These are phyloP conservation scores for Phytopythium montanum DNA, from an alignment of 352 stramenopile genomes.

Conservation along the genomic window DNA sequence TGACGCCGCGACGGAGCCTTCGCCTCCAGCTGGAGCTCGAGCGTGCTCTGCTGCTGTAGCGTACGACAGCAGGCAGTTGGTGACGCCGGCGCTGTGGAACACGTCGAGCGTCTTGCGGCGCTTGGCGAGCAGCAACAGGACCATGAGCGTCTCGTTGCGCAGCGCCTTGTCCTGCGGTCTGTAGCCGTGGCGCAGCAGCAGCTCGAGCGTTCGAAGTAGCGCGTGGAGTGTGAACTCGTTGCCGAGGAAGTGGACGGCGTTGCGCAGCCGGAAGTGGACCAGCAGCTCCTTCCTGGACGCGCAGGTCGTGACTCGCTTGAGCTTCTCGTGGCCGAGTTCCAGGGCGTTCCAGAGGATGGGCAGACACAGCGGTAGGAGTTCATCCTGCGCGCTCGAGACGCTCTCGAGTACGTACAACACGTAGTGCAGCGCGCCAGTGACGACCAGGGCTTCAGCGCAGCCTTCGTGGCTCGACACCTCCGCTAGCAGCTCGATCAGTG, in stretches of 20 bases:
- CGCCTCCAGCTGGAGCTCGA: slow-evolving; percentile 10
- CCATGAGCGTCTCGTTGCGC: slow-evolving; percentile 72
- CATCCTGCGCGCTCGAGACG: slow-evolving; percentile 53
- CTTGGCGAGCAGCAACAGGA: slow-evolving; percentile 55
- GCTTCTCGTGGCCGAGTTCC: slow-evolving; percentile 58
- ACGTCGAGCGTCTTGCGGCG: slow-evolving; percentile 40
- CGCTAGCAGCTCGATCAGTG: slow-evolving; percentile 55
- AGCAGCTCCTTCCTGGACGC: slow-evolving; percentile 53
- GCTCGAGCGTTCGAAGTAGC: slow-evolving; percentile 52
- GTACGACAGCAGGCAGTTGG: slow-evolving; percentile 57
- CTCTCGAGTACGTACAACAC: slow-evolving; percentile 59
- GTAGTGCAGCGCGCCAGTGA: slow-evolving; percentile 59
- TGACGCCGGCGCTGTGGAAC: slow-evolving; percentile 60
- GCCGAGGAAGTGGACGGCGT: slow-evolving; percentile 57
- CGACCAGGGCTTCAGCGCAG: slow-evolving; percentile 65
- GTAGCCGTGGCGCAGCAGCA: slow-evolving; percentile 54
- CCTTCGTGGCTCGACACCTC: slow-evolving; percentile 65
- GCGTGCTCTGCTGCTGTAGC: slow-evolving; percentile 48
- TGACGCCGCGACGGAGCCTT: slow-evolving; percentile 14
- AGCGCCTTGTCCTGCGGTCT: slow-evolving; percentile 77
- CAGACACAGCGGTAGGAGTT: slow-evolving; percentile 65
- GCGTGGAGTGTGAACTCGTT: slow-evolving; percentile 56
- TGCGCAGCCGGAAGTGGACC: slow-evolving; percentile 53
- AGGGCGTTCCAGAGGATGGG: slow-evolving; percentile 77
- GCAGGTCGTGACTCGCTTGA: slow-evolving; percentile 32